phyloP scores from a whole-genome alignment of 1,284 basidiomycete species.

The Ganoderma meredithae region DNA sequence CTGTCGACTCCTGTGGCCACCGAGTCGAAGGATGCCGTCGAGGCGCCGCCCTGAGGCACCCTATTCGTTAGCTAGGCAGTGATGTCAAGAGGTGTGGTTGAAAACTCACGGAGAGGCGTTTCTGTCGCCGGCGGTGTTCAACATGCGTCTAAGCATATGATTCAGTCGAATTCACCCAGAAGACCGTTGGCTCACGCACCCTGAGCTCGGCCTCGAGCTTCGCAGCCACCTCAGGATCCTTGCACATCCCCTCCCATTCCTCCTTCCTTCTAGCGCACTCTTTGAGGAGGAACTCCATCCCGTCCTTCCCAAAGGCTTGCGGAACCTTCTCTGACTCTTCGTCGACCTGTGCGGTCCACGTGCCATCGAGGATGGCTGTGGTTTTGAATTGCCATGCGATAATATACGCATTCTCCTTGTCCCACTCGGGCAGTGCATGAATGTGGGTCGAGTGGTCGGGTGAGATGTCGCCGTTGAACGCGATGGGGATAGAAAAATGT shows the following conservation, averaged over 20 bases:
- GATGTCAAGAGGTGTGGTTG: neutral
- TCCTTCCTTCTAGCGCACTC: neutral
- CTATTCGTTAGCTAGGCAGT: neutral
- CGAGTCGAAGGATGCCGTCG: neutral
- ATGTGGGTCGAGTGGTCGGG: neutral
- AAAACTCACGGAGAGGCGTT: neutral
- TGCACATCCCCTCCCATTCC: neutral
- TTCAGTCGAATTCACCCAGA: neutral
- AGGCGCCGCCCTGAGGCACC: neutral
- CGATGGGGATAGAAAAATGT: neutral
- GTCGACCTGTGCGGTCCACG: neutral
- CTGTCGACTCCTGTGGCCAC: neutral
- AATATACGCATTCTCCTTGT: neutral
- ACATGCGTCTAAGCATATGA: neutral
- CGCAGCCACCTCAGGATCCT: neutral
- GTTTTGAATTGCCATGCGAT: neutral
- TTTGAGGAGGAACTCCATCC: neutral
- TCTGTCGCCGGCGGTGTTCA: too few relatives aligned
- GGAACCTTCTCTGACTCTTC: neutral
- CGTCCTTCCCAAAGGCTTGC: neutral
- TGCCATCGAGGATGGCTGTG: neutral
- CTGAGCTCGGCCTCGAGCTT: neutral
- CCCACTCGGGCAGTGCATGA: neutral
- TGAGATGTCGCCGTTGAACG: neutral
- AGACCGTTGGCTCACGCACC: neutral